These are phyloP conservation scores for Nitzschia sp. DNA, from an alignment of 108 stramenopile species.

Conservation along the genomic window DNA sequence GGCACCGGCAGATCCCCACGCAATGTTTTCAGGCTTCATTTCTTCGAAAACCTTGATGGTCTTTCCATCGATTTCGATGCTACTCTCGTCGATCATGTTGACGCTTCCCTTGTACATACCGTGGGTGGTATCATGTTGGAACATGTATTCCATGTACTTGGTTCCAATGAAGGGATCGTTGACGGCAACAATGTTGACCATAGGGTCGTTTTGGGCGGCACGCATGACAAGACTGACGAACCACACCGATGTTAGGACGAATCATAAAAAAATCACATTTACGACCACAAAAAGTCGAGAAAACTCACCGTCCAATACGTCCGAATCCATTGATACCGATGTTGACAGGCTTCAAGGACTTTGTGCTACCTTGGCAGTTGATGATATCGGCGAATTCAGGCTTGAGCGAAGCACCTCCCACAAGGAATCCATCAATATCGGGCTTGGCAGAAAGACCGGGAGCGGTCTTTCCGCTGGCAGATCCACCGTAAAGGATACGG, in stretches of 20 bases:
- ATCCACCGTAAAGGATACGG: constrained; percentile 95
- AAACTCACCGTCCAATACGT: constrained; percentile 93
- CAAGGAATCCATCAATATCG: constrained; percentile 99
- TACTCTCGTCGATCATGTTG: constrained; percentile 66
- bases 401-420: constrained; percentile 99
- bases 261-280: background rate
- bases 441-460: constrained; percentile 91
- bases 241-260: background rate
- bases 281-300: background rate
- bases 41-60: constrained; percentile 84
- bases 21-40: constrained; percentile 92
- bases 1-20: constrained; percentile 91
- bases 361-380: constrained; percentile 72
- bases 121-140: constrained; percentile 97
- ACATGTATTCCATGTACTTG: constrained; percentile 94
- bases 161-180: constrained; percentile 93
- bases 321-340: constrained; percentile 98
- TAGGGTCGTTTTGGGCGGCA: constrained; percentile 88
- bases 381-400: constrained; percentile 95
- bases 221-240: constrained; percentile 90
- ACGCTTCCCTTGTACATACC: constrained; percentile 84
- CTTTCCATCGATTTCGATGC: constrained; percentile 86
- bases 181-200: constrained; percentile 95
- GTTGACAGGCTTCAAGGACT: constrained; percentile 65
- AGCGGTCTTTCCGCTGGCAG: constrained; percentile 88